Conservation (phyloP, 1,139 yeast species). For the Suhomyces coccinellae region DNA sequence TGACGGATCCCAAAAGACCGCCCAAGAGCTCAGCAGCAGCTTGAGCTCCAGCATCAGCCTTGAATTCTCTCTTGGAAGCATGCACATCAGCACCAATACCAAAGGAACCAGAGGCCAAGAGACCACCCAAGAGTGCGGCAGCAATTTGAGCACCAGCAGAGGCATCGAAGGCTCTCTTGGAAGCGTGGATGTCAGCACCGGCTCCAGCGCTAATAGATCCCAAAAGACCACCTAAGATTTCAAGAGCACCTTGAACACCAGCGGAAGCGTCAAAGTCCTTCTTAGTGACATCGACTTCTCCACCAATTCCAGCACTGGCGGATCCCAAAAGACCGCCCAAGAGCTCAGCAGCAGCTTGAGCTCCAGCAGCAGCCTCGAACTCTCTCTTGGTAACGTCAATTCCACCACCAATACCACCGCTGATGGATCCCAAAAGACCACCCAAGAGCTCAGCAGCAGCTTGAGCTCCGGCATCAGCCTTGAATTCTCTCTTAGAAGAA, state of each 20-base stretch:
- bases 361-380: conserved; percentile 14
- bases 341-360: conserved; percentile 12
- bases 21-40: conserved; percentile 5
- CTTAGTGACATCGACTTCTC: conserved; percentile 13
- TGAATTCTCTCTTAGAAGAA: conserved; percentile 25
- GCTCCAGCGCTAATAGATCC: conserved; percentile 11
- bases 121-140: conserved; percentile 13
- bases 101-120: conserved; percentile 7
- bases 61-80: conserved; percentile 9
- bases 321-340: conserved; percentile 9
- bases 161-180: conserved; percentile 14
- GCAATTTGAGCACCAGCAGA: conserved; percentile 13
- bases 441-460: conserved; percentile 6
- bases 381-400: conserved; percentile 13
- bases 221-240: conserved; percentile 5
- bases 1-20: background rate
- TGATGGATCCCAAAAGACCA: conserved; percentile 4
- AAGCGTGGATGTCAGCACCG: conserved; percentile 18
- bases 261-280: conserved; percentile 7
- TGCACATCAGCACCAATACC: conserved; percentile 16
- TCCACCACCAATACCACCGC: conserved; percentile 20
- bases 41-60: conserved; percentile 7
- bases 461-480: conserved; percentile 11
- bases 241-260: conserved; percentile 4
- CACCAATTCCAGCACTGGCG: conserved; percentile 15